Evolutionary conservation across 2,329 filamentous ascomycete genomes (phyloP), one percentile per base, ranked within the genome.

Genomic region (Trichoderma arundinaceum): DNA sequence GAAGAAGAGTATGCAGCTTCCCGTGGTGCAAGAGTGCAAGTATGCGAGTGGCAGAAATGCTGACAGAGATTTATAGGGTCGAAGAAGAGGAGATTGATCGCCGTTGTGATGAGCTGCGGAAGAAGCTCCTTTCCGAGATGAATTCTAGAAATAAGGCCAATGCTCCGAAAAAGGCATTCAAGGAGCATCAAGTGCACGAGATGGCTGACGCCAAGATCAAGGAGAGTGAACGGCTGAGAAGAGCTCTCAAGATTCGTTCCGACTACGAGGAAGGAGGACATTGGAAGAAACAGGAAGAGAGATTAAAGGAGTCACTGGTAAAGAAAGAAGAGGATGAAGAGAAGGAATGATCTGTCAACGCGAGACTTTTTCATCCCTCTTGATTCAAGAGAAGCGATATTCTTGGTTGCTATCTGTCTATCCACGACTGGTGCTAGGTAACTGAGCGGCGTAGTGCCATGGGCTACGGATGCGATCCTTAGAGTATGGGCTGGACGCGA

Each of bases 181-280:
- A 98, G 80, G 84, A 89, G 70, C 93, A 98, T 79, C 92, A 98
- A 79, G 93, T 98, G 19, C 95, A 99, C 81, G 95, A 98, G 80
- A 84, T 97, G 76, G 95, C 95, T 17, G 91, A 95, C 73, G 95
- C 94, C 67, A 99, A 99, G 85, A 94, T 96, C 71, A 90, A 92
- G 76, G 95, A 99, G 84, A 97, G 90, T 77, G 94, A 98, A 80
- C 86, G 91, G 72, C 81, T 99, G 76, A 83, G 94, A 69, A 91
- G 84, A 77, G 95, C 95, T 7, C 82, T 99, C 70, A 94, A 93
- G 57, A 96, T 98, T 73, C 89, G 89, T 74, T 89, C 90, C 74
- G 86, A 94, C 76, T 95, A 95, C 72, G 89, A 94, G 74, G 92
- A 96, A 77, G 93, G 92, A 6, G 86, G 89, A 57, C 91, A 97